Evolutionary conservation across 1,284 basidiomycete genomes (phyloP).

Genomic region (Cutaneotrichosporon sp.): DNA sequence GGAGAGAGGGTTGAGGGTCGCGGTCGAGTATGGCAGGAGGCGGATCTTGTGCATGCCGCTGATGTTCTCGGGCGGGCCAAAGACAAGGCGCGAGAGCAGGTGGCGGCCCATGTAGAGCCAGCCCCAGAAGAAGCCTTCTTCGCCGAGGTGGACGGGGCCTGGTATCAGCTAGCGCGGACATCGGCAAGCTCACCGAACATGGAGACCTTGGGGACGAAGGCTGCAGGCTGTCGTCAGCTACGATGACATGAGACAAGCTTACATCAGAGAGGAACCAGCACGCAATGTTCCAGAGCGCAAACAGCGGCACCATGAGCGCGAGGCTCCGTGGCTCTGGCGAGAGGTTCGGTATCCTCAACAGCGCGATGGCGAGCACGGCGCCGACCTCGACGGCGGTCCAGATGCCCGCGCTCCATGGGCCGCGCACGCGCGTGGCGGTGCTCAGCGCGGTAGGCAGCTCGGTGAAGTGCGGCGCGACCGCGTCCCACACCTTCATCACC

Average conservation of each 20-base stretch:
- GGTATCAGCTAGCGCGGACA: slow-evolving; percentile 4
- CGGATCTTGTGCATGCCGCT: slow-evolving; percentile 47
- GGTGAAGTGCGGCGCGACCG: slow-evolving; percentile 38
- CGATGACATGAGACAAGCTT: slow-evolving; percentile 3
- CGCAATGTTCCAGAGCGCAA: slow-evolving; percentile 30
- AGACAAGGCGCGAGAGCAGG: slow-evolving; percentile 9
- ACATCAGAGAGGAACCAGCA: slow-evolving; percentile 48
- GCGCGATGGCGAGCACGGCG: slow-evolving; percentile 27
- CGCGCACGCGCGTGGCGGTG: slow-evolving; percentile 26
- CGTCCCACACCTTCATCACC: slow-evolving; percentile 51
- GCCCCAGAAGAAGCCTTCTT: slow-evolving; percentile 26
- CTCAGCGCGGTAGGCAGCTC: slow-evolving; percentile 41
- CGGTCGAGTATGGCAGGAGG: slow-evolving; percentile 48
- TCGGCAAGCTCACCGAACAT: slow-evolving; percentile 33
- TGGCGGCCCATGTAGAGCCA: slow-evolving; percentile 16
- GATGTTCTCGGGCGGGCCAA: slow-evolving; percentile 39
- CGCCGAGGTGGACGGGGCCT: slow-evolving; percentile 26
- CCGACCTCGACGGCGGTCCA: slow-evolving; percentile 39
- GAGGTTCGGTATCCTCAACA: slow-evolving; percentile 45
- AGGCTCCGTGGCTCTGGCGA: slow-evolving; percentile 33
- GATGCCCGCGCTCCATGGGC: slow-evolving; percentile 29
- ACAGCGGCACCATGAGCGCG: slow-evolving; percentile 19
- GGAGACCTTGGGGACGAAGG: slow-evolving; percentile 34
- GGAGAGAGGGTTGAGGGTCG: slow-evolving; percentile 51
- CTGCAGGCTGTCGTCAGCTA: slow-evolving; percentile 9